phyloP scores from a whole-genome alignment of 2,329 filamentous ascomycete species.

The Rhynchosporium agropyri region DNA sequence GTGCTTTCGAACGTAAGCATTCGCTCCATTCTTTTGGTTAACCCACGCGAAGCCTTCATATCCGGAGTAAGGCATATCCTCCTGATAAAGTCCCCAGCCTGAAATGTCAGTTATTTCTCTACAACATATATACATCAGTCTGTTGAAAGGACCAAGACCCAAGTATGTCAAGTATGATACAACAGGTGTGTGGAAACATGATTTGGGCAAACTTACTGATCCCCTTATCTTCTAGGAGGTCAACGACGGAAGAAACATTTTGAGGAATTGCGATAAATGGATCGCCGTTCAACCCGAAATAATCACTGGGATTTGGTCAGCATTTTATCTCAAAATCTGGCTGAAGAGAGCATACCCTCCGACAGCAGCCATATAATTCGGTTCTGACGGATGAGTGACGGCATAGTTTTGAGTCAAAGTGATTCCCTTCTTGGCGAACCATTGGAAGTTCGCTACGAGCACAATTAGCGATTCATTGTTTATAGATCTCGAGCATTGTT shows the following conservation, averaged over 20 bases:
- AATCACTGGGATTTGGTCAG: conserved; percentile 40
- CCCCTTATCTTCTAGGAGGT: conserved; percentile 65
- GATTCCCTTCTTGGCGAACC: conserved; percentile 63
- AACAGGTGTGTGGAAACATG: not conserved
- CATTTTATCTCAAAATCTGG: conserved; percentile 19
- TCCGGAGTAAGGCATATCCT: conserved; percentile 75
- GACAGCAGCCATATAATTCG: conserved; percentile 72
- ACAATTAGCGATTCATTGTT: conserved; percentile 38
- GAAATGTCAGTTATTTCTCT: not conserved
- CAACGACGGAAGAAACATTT: conserved; percentile 69
- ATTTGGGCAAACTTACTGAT: conserved; percentile 48
- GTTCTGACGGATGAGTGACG: conserved; percentile 72
- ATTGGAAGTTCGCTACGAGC: conserved; percentile 54
- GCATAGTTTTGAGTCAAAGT: conserved; percentile 61
- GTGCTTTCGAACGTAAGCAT: conserved; percentile 84
- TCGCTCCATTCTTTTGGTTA: conserved; percentile 66
- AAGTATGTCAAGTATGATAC: not conserved
- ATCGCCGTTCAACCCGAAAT: conserved; percentile 74
- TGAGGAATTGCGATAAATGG: conserved; percentile 58
- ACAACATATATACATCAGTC: too few species aligned
- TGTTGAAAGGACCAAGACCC: not conserved
- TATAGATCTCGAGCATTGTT: conserved; percentile 10
- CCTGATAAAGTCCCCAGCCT: conserved; percentile 71
- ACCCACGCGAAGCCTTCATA: conserved; percentile 66
- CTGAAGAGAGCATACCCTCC: conserved; percentile 49